Conservation (phyloP, 495 filamentous ascomycete species). For the Cercophora samala region DNA sequence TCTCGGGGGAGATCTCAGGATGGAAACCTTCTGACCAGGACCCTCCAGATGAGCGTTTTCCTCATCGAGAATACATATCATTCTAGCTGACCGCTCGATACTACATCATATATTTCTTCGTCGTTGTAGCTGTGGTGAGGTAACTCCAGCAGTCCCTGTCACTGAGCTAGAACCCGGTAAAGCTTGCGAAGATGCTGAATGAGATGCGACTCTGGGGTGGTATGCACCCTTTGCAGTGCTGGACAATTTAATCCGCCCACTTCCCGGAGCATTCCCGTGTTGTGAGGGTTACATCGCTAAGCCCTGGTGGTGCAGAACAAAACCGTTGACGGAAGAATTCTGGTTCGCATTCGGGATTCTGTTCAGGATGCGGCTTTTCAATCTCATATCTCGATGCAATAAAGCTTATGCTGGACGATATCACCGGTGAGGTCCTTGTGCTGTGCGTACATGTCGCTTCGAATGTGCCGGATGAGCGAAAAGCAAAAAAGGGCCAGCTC, state of each 20-base stretch:
- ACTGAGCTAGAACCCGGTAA: neutral
- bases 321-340: neutral
- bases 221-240: neutral
- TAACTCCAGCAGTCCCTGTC: no score
- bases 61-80: no score
- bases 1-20: neutral
- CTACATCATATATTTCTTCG: no score
- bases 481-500: neutral
- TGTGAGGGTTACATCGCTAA: neutral
- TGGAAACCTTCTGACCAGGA: neutral
- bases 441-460: neutral
- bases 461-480: neutral
- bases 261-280: neutral
- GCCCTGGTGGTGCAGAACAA: neutral
- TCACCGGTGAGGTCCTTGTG: neutral
- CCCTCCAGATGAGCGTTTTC: no score
- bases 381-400: neutral
- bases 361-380: neutral
- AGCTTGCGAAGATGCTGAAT: neutral
- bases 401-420: no score
- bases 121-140: no score
- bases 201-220: neutral
- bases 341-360: neutral
- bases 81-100: no score
- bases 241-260: neutral